Percentiles rank a stretch among this genome's conserved stretches.
Evolutionary conservation across 129 eudicot species (phyloP).

Genomic region (Escallonia herrerae): DNA sequence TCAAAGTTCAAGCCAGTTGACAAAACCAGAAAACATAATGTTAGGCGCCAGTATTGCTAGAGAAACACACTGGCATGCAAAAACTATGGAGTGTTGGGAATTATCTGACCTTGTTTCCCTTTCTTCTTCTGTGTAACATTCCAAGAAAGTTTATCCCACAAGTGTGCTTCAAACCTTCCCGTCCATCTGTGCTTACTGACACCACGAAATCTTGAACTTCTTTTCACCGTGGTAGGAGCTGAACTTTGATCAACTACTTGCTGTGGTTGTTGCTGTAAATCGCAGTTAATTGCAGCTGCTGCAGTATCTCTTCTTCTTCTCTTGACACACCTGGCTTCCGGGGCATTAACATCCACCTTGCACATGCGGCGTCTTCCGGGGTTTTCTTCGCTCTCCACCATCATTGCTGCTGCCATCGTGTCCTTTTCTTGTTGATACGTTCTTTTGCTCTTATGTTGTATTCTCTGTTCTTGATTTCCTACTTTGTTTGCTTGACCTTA

Average conservation of each 20-base stretch:
- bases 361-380: conserved; percentile 21
- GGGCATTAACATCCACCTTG: conserved; percentile 32
- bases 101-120: conserved; percentile 67
- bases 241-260: conserved; percentile 32
- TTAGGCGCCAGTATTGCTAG: conserved; percentile 12
- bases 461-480: conserved; percentile 4
- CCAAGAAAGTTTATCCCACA: conserved; percentile 91
- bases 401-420: conserved; percentile 32
- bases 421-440: conserved; percentile 9
- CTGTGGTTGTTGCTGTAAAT: conserved; percentile 26
- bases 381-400: conserved; percentile 38
- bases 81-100: not conserved
- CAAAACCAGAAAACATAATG: conserved; percentile 12
- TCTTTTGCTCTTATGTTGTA: conserved; percentile 16
- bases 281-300: conserved; percentile 18
- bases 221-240: conserved; percentile 51
- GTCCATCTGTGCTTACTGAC: conserved; percentile 82
- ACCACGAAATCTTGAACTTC: conserved; percentile 83
- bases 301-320: conserved; percentile 52
- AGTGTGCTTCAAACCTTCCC: conserved; percentile 67
- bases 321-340: conserved; percentile 36
- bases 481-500: conserved; percentile 12
- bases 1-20: conserved; percentile 16
- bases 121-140: conserved; percentile 78
- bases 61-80: not conserved